A percentile compares a stretch with the other conserved stretches of the same genome.
These are phyloP conservation scores for Trichoderma breve DNA, from an alignment of 2,329 filamentous ascomycete genomes.

Conservation along the genomic window DNA sequence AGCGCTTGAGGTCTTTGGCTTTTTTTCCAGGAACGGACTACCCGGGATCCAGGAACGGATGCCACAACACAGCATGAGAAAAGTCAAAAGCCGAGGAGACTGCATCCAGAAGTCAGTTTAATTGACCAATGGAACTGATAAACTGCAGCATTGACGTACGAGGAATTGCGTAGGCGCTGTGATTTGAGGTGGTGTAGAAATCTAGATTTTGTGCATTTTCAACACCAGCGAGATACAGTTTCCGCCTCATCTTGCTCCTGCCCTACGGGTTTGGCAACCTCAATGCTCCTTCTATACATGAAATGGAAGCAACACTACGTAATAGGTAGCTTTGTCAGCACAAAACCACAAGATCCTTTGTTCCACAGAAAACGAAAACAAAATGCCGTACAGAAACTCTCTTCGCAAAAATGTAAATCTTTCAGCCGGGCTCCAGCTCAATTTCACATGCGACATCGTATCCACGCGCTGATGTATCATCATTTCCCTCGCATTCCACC, in stretches of 20 bases:
- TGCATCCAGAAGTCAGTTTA: neutral
- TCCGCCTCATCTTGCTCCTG: neutral
- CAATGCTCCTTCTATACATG: neutral
- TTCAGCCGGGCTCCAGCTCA: neutral
- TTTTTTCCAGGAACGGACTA: slow-evolving; percentile 7
- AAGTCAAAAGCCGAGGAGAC: neutral
- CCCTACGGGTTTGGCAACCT: neutral
- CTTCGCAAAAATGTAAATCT: neutral
- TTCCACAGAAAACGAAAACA: neutral
- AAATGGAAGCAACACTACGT: neutral
- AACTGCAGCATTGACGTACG: neutral
- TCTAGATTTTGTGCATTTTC: neutral
- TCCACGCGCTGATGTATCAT: neutral
- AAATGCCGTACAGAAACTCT: neutral
- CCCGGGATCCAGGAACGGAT: slow-evolving; percentile 17
- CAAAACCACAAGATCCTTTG: neutral
- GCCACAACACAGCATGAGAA: neutral
- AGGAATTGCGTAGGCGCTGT: neutral
- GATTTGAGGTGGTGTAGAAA: neutral
- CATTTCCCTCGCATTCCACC: neutral
- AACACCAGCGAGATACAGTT: neutral
- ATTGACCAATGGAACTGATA: neutral
- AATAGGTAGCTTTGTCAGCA: neutral
- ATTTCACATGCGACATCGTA: neutral
- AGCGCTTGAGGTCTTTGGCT: neutral